Base-by-base conservation (phyloP, 1,284 basidiomycete genomes). In the Sporisorium sorghi region DNA sequence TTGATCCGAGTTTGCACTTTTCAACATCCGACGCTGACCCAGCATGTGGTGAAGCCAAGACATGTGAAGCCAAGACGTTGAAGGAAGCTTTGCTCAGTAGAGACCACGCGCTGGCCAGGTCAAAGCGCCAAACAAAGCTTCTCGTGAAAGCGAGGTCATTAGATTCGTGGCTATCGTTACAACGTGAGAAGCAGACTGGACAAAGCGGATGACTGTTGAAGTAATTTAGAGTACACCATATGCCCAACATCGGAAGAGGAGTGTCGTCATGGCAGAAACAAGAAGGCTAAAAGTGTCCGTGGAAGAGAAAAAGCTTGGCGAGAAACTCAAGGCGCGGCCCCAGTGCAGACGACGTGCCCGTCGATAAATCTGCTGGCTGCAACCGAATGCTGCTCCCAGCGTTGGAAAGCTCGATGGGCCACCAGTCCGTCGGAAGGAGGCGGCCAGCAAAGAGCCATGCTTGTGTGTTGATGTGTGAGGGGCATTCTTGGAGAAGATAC, bases 151-250 rank as follows among this genome's bases (percentile, higher is more conserved):
- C 55, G 48, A 30, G 23, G 23, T 65, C 63, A 28, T 65, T 21
- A 58, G 14, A 44, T 58, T 58, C 56, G 56, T 65, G 19, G 46
- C 46, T 65, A 65, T 65, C 56, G 51, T 53, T 65, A 65, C 55
- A 64, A 54, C 40, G 42, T 37, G 39, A 23, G 24, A 43, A 40
- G 35, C 24, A 44, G 44, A 56, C 42, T 40, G 21, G 39, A 50
- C 19, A 24, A 48, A 35, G 44, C 28, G 19, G 46, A 21, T 14
- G 32, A 42, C 19, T 44, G 48, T 37, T 33, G 28, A 42, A 32
- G 44, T 55, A 44, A 17, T 17, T 8, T 35, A 35, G 15, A 48
- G 51, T 53, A 55, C 44, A 49, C 37, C 39, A 24, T 30, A 19
- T 9, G 15, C 37, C 21, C 52, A 11, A 14, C 4, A 43, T 10